A percentile compares a stretch with the other conserved stretches of the same genome.
phyloP scores from a whole-genome alignment of 2,329 filamentous ascomycete species.

The Colletotrichum sp. region DNA sequence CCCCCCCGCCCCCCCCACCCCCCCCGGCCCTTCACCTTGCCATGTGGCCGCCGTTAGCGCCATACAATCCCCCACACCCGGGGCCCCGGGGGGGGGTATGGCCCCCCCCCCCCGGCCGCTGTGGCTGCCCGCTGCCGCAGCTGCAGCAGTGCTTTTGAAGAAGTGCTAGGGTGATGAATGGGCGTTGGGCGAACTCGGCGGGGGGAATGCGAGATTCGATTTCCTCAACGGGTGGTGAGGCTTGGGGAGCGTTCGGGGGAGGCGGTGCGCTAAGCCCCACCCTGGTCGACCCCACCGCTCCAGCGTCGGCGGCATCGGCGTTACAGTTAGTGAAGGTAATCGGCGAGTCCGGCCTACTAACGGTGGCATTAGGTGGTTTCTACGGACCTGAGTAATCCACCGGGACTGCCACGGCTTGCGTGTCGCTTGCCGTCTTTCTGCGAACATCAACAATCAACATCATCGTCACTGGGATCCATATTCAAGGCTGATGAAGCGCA shows the following conservation, averaged over 20 bases:
- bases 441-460: not conserved
- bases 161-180: not conserved
- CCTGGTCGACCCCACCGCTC: not conserved
- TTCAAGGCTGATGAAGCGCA: not conserved
- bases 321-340: not conserved
- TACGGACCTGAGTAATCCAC: not conserved
- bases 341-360: not conserved
- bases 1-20: no score
- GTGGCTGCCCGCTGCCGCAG: not conserved
- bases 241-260: not conserved
- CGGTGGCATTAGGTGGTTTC: not conserved
- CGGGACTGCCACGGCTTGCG: not conserved
- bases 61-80: no score
- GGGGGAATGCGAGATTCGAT: not conserved
- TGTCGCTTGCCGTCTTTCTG: not conserved
- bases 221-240: not conserved
- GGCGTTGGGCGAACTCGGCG: not conserved
- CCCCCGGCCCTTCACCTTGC: not conserved
- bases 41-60: no score
- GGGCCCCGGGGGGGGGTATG: no score
- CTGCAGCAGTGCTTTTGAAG: not conserved
- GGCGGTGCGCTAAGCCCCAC: constrained; percentile 7
- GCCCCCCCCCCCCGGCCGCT: not conserved
- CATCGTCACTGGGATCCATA: not conserved
- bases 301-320: not conserved